Evolutionary conservation across 1,284 basidiomycete genomes (phyloP).

Genomic region (Cryptococcus jaspeensis): DNA sequence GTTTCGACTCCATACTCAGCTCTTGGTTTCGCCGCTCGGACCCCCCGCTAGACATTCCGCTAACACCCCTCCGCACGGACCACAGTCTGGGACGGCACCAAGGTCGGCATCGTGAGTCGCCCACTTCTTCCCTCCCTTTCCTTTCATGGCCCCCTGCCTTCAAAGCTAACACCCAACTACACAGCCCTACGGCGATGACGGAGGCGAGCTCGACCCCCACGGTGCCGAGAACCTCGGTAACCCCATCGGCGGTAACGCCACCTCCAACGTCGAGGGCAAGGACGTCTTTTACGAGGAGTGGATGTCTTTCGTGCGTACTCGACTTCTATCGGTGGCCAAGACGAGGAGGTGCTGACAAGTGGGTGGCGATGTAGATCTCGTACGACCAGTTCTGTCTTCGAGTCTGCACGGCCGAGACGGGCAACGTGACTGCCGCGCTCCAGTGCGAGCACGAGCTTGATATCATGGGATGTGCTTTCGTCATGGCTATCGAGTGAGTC

Average conservation of each 20-base stretch:
- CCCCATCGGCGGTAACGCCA: conserved; percentile 58
- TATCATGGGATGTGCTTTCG: conserved; percentile 52
- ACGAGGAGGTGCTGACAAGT: not conserved
- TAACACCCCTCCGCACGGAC: not conserved
- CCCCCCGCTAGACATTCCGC: not conserved
- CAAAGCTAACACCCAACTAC: not conserved
- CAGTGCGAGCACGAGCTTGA: conserved; percentile 49
- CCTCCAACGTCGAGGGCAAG: conserved; percentile 54
- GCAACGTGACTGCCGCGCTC: conserved; percentile 39
- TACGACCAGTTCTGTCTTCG: conserved; percentile 52
- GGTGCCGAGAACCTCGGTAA: conserved; percentile 55
- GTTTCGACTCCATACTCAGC: not conserved
- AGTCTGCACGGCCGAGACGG: conserved; percentile 49
- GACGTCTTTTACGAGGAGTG: conserved; percentile 58
- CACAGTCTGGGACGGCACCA: conserved; percentile 47
- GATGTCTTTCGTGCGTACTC: conserved; percentile 35
- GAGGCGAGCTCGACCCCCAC: conserved; percentile 56
- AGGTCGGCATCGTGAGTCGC: conserved; percentile 41
- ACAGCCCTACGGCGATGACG: conserved; percentile 44
- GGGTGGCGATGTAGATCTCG: conserved; percentile 15
- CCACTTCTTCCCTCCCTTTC: not conserved
- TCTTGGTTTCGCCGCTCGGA: not conserved
- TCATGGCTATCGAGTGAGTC: conserved; percentile 48
- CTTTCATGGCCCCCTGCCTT: too few species aligned
- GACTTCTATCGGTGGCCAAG: not conserved